Percentiles rank a stretch among this genome's conserved stretches.
Conservation (phyloP, 768 basidiomycete species). For the Lentinula sp. region DNA sequence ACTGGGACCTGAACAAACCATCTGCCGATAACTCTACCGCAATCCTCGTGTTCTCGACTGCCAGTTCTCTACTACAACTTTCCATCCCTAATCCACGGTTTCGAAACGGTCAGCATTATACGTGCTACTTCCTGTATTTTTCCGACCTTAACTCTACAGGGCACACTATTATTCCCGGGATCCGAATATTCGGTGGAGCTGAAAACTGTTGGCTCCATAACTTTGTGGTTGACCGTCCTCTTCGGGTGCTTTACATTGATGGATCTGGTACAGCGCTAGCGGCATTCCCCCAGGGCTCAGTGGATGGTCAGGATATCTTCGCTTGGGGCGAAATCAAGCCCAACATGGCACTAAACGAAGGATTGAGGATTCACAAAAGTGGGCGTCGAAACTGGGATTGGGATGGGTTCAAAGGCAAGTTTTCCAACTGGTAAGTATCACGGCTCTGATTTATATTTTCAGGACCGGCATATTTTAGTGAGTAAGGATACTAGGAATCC, state of each 20-base stretch:
- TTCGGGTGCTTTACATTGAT: conserved; percentile 48
- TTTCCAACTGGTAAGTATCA: not conserved
- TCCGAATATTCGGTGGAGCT: conserved; percentile 10
- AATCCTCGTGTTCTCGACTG: no score
- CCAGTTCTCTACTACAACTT: no score
- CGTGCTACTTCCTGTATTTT: no score
- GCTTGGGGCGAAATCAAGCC: conserved; percentile 27
- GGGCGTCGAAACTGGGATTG: conserved; percentile 31
- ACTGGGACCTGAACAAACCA: no score
- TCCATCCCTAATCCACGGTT: no score
- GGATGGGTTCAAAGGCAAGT: conserved; percentile 35
- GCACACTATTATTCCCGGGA: conserved; percentile 13
- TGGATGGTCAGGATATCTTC: conserved; percentile 44
- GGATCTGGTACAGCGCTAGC: conserved; percentile 41
- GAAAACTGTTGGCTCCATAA: conserved; percentile 27
- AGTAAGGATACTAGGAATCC: no score
- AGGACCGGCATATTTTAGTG: no score
- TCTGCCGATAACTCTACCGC: no score
- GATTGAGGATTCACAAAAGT: conserved; percentile 26
- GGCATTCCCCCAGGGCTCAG: conserved; percentile 20
- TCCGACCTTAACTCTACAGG: conserved; percentile 1
- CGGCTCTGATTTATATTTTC: no score
- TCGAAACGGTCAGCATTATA: no score
- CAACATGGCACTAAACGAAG: conserved; percentile 20
- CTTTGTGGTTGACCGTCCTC: conserved; percentile 25